Base-by-base conservation (phyloP, 495 filamentous ascomycete species). In the Tuber melanosporum region DNA sequence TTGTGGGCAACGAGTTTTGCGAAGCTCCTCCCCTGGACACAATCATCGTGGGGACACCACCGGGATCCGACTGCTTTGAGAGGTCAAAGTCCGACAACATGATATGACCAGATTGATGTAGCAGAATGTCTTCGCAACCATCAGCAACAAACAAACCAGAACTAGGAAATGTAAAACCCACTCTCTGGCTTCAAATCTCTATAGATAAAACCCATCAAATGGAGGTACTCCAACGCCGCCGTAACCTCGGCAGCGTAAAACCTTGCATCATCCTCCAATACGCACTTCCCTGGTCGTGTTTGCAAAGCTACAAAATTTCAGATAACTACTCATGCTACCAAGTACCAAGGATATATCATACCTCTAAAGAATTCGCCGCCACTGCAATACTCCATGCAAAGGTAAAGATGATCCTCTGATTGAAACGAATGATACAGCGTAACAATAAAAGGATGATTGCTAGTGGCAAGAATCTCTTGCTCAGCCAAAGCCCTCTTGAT, bases 331-430 rank as follows among this genome's bases (percentile, higher is more conserved):
- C 46, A 42, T 42, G 42, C 12, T 7, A n/a, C 41, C 14, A 41
- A n/a, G 41, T 20, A 20, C 19, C 22, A 46, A 20, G 72, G 39
- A 71, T 32, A 15, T 71, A 71, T 84, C 86, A 43, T 82, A 91
- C 90, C 90, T 86, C 95, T 86, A 86, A 99, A 99, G 85, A 99
- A 99, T 85, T 99, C 95, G 72, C 95, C 95, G 73, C 95, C 95
- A 82, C 94, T 97, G 87, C 95, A 99, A 84, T 99, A 99, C 85
- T 99, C 95, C 95, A 99, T 99, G 85, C 96, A 99, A 20, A 99
- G 88, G 83, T 99, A 99, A 26, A 99, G 87, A 86, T 98, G 94
- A 82, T 99, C 95, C 84, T 98, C 95, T 8, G 95, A 99, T 85
- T 99, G 95, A 87, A 99, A 99, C 2, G 94, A 97, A 85, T 99